Evolutionary conservation across 768 basidiomycete genomes (phyloP).

Genomic region (Arthromyces matolae): DNA sequence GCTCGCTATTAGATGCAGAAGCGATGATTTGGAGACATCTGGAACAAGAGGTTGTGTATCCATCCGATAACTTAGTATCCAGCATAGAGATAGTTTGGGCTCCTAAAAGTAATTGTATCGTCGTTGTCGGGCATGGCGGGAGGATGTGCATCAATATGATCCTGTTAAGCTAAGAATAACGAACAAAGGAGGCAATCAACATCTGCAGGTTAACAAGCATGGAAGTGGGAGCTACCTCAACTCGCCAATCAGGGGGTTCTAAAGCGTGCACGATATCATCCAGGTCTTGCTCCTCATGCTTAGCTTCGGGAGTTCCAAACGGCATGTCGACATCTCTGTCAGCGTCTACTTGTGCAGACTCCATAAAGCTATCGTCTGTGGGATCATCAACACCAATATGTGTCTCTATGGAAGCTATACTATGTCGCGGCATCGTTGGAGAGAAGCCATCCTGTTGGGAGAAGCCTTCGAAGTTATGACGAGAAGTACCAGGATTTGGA

Average conservation of each 20-base stretch:
- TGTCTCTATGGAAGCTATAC: too few relatives aligned
- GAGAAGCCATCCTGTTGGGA: too few relatives aligned
- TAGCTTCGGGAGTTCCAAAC: not conserved
- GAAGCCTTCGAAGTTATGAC: too few relatives aligned
- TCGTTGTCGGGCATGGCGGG: slow-evolving; percentile 33
- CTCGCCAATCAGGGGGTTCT: slow-evolving; percentile 48
- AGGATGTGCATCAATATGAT: slow-evolving; percentile 57
- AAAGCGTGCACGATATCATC: slow-evolving; percentile 27
- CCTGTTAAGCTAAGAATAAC: slow-evolving; percentile 47
- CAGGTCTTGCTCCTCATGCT: slow-evolving; percentile 7
- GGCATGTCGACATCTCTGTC: slow-evolving; percentile 35
- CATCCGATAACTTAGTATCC: slow-evolving; percentile 18
- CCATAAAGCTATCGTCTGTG: slow-evolving; percentile 4
- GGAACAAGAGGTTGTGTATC: slow-evolving; percentile 42
- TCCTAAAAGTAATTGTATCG: slow-evolving; percentile 52
- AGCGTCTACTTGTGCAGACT: slow-evolving; percentile 16
- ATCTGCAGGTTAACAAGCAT: not conserved
- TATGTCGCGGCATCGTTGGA: too few relatives aligned
- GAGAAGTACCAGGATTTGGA: too few relatives aligned
- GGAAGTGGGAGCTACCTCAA: slow-evolving; percentile 41
- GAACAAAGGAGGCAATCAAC: too few relatives aligned
- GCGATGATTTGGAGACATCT: slow-evolving; percentile 46
- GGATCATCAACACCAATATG: slow-evolving; percentile 1
- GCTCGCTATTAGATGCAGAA: slow-evolving; percentile 24
- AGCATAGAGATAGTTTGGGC: slow-evolving; percentile 23